Conservation (phyloP, 164 flowering plant genomes). For the Vitis rotundifolia region DNA sequence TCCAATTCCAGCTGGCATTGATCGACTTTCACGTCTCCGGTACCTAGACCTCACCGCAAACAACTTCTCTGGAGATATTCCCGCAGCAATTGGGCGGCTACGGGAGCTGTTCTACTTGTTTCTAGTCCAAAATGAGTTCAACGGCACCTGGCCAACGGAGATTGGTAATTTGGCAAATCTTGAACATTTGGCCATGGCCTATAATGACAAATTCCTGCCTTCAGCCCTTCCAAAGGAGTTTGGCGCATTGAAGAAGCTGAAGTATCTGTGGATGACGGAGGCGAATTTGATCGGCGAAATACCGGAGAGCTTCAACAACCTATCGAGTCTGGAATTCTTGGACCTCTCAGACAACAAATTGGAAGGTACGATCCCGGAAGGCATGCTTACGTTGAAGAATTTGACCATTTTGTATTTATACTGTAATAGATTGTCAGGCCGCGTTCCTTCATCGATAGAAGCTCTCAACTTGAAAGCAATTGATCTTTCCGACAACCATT, state of each 20-base stretch:
- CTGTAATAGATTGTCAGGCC: conserved; percentile 54
- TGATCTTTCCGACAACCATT: conserved; percentile 55
- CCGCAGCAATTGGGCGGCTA: conserved; percentile 45
- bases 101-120: conserved; percentile 26
- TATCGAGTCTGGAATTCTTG: conserved; percentile 42
- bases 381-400: conserved; percentile 54
- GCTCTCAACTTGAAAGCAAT: conserved; percentile 36
- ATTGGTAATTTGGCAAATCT: conserved; percentile 55
- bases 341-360: conserved; percentile 41
- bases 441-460: conserved; percentile 44
- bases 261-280: conserved; percentile 24
- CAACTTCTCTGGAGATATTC: conserved; percentile 76
- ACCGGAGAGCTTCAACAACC: conserved; percentile 19
- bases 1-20: conserved; percentile 49
- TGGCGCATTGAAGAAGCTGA: conserved; percentile 51
- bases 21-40: conserved; percentile 38
- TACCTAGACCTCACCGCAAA: conserved; percentile 49
- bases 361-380: conserved; percentile 50
- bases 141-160: conserved; percentile 57
- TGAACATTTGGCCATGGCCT: conserved; percentile 35
- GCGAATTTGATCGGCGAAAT: conserved; percentile 52
- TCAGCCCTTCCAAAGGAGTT: conserved; percentile 41
- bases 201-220: conserved; percentile 30
- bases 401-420: conserved; percentile 40
- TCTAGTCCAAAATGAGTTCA: conserved; percentile 42